Percentiles rank a stretch among this genome's conserved stretches.
Conservation (phyloP, 2,329 filamentous ascomycete genomes). For the Aspergillus amoenus region DNA sequence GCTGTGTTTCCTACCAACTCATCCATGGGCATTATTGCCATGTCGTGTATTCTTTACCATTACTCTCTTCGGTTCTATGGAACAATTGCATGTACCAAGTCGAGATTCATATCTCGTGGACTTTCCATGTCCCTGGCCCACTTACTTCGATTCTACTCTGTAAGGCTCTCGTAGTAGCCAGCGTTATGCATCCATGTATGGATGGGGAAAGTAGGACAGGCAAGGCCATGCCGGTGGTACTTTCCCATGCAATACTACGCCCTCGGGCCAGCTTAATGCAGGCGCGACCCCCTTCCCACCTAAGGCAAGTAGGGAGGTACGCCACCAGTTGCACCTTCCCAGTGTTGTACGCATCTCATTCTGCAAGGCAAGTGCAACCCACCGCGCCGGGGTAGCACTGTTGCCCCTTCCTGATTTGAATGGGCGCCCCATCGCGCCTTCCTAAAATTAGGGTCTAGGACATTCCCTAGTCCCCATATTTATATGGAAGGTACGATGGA, state of each 20-base stretch:
- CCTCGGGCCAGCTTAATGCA: too few relatives aligned
- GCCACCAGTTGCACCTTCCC: neutral
- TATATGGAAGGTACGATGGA: neutral
- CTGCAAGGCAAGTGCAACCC: neutral
- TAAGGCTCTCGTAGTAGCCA: too few relatives aligned
- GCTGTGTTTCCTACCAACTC: neutral
- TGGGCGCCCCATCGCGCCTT: neutral
- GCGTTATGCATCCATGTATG: too few relatives aligned
- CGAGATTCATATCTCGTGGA: neutral
- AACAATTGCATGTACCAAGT: neutral
- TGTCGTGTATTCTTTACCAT: slow-evolving; percentile 9
- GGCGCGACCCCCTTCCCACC: neutral
- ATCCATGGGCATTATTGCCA: slow-evolving; percentile 4
- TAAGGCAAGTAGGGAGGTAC: neutral
- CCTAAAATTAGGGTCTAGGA: neutral
- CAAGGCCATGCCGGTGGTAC: too few relatives aligned
- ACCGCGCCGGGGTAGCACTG: neutral
- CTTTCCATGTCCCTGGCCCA: neutral
- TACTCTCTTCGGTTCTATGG: neutral
- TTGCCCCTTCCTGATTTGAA: neutral
- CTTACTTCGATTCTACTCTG: neutral
- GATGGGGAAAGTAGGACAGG: too few relatives aligned
- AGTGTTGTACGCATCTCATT: neutral
- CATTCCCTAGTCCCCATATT: neutral
- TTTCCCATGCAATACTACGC: too few relatives aligned